Evolutionary conservation across 2,329 filamentous ascomycete species (phyloP).

Genomic region (Ophiobolus disseminans): DNA sequence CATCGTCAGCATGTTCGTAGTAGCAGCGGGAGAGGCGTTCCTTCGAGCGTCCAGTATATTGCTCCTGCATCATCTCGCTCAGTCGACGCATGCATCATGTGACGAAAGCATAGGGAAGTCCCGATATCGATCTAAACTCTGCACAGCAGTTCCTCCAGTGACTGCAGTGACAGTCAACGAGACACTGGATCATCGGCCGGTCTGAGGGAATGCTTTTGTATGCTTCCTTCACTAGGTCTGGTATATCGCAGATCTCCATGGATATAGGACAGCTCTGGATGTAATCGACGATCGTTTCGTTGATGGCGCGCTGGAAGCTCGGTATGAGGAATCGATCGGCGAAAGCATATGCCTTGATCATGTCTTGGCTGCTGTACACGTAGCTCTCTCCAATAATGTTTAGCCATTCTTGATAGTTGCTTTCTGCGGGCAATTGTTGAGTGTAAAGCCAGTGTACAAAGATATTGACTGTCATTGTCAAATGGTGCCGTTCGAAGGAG

Average conservation of each 20-base stretch:
- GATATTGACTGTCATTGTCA: slow-evolving; percentile 4
- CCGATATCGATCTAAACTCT: background rate
- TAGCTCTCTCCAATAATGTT: background rate
- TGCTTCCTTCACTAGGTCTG: background rate
- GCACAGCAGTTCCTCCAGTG: background rate
- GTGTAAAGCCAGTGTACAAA: slow-evolving; percentile 21
- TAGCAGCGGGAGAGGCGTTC: background rate
- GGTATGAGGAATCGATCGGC: slow-evolving; percentile 14
- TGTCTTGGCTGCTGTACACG: too few relatives aligned
- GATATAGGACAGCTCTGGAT: background rate
- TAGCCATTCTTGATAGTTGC: background rate
- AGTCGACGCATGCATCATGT: background rate
- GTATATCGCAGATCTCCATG: background rate
- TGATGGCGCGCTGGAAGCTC: slow-evolving; percentile 7
- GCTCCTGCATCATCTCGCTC: background rate
- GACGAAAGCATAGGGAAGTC: background rate
- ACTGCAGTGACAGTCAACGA: slow-evolving; percentile 1
- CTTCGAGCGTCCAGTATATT: background rate
- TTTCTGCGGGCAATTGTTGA: background rate
- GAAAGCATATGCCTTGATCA: slow-evolving; percentile 10
- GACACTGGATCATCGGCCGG: background rate
- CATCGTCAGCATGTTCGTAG: slow-evolving; percentile 2
- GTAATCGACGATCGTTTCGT: slow-evolving; percentile 2
- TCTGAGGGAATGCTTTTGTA: background rate
- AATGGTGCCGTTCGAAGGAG: too few relatives aligned